Conservation (phyloP, 2,329 filamentous ascomycete species). For the Ophiocordyceps robertsii region DNA sequence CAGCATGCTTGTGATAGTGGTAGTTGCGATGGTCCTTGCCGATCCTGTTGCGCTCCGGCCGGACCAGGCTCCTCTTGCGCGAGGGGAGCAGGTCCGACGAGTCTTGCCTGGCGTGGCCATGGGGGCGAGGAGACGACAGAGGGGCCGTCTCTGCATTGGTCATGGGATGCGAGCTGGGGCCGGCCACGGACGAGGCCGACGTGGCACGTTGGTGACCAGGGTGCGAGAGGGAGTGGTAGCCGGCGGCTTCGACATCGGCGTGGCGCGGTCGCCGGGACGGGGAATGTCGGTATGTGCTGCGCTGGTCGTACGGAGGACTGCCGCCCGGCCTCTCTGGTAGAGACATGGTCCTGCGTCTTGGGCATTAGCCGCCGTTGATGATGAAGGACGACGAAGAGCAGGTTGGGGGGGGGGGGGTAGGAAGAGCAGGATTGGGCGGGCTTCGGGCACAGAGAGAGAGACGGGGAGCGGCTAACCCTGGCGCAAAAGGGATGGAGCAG, state of each 20-base stretch:
- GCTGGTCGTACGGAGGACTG: conserved; percentile 45
- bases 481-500: not conserved
- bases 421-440: not conserved
- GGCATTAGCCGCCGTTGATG: conserved; percentile 8
- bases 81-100: conserved; percentile 23
- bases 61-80: conserved; percentile 78
- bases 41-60: conserved; percentile 77
- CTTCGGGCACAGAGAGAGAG: not conserved
- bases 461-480: not conserved
- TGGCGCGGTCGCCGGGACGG: conserved; percentile 51
- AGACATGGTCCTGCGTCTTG: conserved; percentile 37
- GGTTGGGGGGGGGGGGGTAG: too few species aligned
- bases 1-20: conserved; percentile 87
- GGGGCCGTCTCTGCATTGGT: conserved; percentile 40
- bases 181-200: conserved; percentile 44
- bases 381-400: not conserved
- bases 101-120: conserved; percentile 16
- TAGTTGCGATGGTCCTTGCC: conserved; percentile 87
- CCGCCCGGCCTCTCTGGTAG: conserved; percentile 52
- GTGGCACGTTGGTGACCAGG: conserved; percentile 38
- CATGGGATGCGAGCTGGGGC: conserved; percentile 42
- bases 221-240: conserved; percentile 29
- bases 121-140: conserved; percentile 31
- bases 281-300: conserved; percentile 53
- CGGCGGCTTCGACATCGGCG: conserved; percentile 57